A percentile compares a stretch with the other conserved stretches of the same genome.
Evolutionary conservation across 352 stramenopile genomes (phyloP).

Genomic region (Thalassiosira hispida): DNA sequence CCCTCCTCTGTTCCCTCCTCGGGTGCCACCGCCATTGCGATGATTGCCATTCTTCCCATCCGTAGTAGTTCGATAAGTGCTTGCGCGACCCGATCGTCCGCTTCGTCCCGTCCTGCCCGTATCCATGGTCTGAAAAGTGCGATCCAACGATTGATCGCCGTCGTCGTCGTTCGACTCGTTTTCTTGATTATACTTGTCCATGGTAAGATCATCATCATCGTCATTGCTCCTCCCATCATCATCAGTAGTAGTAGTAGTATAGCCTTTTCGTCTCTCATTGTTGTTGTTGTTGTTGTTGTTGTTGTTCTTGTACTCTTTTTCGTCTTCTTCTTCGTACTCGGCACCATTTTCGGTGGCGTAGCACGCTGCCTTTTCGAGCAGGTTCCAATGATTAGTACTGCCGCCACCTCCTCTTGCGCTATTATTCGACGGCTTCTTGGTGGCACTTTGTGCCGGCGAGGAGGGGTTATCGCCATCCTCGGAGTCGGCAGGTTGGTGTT

Average conservation of each 20-base stretch:
- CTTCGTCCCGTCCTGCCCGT: too few species aligned
- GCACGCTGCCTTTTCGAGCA: slow-evolving; percentile 44
- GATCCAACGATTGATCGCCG: slow-evolving; percentile 17
- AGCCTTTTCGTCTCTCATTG: not conserved
- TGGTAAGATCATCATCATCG: not conserved
- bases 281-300: not conserved
- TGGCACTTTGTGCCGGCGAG: not conserved
- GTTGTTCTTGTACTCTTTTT: not conserved
- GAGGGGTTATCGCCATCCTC: not conserved
- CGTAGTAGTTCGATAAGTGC: too few species aligned
- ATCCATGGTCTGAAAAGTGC: too few species aligned
- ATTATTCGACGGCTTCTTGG: not conserved
- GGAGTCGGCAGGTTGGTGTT: not conserved
- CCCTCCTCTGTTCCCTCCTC: not conserved
- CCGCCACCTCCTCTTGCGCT: not conserved
- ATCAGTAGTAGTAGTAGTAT: not conserved
- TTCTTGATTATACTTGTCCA: not conserved
- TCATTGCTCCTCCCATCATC: not conserved
- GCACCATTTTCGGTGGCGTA: slow-evolving; percentile 24
- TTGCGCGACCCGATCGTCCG: too few species aligned
- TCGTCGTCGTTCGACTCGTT: slow-evolving; percentile 2
- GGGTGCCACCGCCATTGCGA: not conserved
- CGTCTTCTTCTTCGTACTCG: not conserved
- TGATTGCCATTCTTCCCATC: not conserved
- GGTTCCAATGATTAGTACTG: slow-evolving; percentile 22